Evolutionary conservation across 2,329 filamentous ascomycete species (phyloP).

Genomic region (Emmonsia crescens): DNA sequence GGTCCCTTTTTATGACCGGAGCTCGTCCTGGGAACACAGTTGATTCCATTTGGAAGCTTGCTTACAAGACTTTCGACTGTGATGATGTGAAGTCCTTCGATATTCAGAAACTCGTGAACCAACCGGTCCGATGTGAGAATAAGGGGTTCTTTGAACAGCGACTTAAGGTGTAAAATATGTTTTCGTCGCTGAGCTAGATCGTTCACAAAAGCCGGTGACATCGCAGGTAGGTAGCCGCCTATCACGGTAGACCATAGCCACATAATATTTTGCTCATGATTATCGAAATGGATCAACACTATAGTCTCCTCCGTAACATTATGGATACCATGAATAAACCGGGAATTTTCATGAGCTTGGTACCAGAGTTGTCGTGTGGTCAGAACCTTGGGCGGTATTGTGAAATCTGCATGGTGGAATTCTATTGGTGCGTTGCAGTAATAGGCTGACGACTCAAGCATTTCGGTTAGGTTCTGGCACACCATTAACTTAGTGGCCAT

Average conservation of each 20-base stretch:
- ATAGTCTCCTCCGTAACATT: constrained; percentile 2
- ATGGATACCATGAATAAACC: constrained; percentile 1
- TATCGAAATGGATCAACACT: constrained; percentile 24
- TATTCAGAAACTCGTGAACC: constrained; percentile 11
- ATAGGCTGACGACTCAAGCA: constrained; percentile 2
- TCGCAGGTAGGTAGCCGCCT: constrained; percentile 29
- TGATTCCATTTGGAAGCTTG: neutral
- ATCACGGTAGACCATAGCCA: constrained; percentile 34
- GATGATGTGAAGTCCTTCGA: constrained; percentile 9
- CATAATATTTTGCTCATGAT: constrained; percentile 27
- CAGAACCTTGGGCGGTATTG: neutral
- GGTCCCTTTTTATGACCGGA: constrained; percentile 6
- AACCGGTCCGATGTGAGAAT: constrained; percentile 16
- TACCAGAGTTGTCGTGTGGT: constrained; percentile 5
- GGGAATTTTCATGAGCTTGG: constrained; percentile 4
- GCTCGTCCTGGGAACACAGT: neutral
- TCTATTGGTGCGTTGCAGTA: constrained; percentile 4
- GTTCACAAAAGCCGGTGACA: constrained; percentile 26
- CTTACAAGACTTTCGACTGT: constrained; percentile 8
- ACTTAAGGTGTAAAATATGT: constrained; percentile 22
- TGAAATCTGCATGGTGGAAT: constrained; percentile 2
- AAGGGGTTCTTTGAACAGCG: constrained; percentile 17
- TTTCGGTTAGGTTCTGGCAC: constrained; percentile 4
- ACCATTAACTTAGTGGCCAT: constrained; percentile 2
- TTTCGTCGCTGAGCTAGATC: constrained; percentile 17